Evolutionary conservation across 805 yeast species (phyloP).

Genomic region (Candida namnaoensis): DNA sequence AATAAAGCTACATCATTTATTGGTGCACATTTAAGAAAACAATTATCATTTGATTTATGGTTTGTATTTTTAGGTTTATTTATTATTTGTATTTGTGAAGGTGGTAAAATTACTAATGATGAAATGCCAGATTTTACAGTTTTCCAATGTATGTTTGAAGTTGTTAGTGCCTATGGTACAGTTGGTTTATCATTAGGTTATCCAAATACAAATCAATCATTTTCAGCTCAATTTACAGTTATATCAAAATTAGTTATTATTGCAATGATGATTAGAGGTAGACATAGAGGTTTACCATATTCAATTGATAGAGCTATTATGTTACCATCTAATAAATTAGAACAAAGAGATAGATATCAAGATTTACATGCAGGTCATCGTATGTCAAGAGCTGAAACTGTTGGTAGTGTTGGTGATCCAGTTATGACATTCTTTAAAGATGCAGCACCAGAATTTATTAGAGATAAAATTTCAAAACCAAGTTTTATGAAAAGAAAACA

Average conservation of each 20-base stretch:
- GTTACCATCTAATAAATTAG: conserved; percentile 64
- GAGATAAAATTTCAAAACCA: conserved; percentile 14
- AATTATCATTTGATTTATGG: conserved; percentile 93
- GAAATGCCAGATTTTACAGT: conserved; percentile 46
- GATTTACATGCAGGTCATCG: conserved; percentile 13
- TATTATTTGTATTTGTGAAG: conserved; percentile 81
- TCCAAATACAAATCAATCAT: conserved; percentile 57
- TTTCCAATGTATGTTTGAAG: conserved; percentile 75
- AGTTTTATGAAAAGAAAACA: conserved; percentile 7
- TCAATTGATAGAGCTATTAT: conserved; percentile 90
- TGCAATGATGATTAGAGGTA: conserved; percentile 88
- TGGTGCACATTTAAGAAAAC: conserved; percentile 84
- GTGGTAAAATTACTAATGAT: conserved; percentile 41
- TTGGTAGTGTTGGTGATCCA: conserved; percentile 15
- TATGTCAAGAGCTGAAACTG: conserved; percentile 11
- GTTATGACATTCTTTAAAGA: conserved; percentile 18
- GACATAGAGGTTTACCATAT: conserved; percentile 95
- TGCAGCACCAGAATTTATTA: conserved; percentile 17
- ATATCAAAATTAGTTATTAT: conserved; percentile 78
- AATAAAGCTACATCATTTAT: conserved; percentile 54
- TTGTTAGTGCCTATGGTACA: conserved; percentile 93
- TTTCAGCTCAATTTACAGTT: conserved; percentile 61
- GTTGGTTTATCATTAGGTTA: conserved; percentile 90
- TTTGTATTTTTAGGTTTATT: conserved; percentile 81
- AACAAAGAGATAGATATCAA: conserved; percentile 44